phyloP scores from a whole-genome alignment of 495 filamentous ascomycete genomes.

The Pyrenula aspistea region DNA sequence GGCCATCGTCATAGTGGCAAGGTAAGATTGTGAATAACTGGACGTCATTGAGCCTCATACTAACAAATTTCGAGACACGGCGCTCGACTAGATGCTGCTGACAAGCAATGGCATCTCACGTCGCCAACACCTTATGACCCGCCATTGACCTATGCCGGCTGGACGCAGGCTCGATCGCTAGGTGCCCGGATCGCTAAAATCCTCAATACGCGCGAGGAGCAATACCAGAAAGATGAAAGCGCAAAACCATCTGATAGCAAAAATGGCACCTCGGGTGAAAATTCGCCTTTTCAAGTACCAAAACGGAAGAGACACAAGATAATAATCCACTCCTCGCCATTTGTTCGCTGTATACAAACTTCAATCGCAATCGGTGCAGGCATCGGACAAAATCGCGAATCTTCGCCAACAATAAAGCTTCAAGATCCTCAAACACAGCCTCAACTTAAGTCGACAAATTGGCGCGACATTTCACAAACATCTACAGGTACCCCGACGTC shows the following conservation, averaged over 20 bases:
- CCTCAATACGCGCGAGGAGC: conserved; percentile 34
- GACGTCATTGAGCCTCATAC: neutral
- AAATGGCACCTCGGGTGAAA: neutral
- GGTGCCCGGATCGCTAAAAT: conserved; percentile 71
- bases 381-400: conserved; percentile 51
- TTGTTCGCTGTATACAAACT: conserved; percentile 85
- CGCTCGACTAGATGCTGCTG: conserved; percentile 80
- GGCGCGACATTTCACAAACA: conserved; percentile 12
- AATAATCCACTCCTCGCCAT: conserved; percentile 85
- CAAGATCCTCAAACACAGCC: conserved; percentile 8
- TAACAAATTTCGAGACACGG: conserved; percentile 54
- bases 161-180: conserved; percentile 70
- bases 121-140: conserved; percentile 93
- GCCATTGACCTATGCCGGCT: conserved; percentile 88
- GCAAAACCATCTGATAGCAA: neutral
- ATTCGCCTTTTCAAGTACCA: conserved; percentile 2
- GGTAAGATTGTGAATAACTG: conserved; percentile 34
- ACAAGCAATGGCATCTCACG: conserved; percentile 91
- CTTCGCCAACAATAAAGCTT: conserved; percentile 3
- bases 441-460: conserved; percentile 6
- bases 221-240: conserved; percentile 7
- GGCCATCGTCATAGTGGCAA: conserved; percentile 66
- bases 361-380: conserved; percentile 83
- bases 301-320: conserved; percentile 54
- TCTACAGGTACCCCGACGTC: conserved; percentile 1